Conservation (phyloP, 1,284 basidiomycete genomes). For the Kalmanozyma brasiliensis region DNA sequence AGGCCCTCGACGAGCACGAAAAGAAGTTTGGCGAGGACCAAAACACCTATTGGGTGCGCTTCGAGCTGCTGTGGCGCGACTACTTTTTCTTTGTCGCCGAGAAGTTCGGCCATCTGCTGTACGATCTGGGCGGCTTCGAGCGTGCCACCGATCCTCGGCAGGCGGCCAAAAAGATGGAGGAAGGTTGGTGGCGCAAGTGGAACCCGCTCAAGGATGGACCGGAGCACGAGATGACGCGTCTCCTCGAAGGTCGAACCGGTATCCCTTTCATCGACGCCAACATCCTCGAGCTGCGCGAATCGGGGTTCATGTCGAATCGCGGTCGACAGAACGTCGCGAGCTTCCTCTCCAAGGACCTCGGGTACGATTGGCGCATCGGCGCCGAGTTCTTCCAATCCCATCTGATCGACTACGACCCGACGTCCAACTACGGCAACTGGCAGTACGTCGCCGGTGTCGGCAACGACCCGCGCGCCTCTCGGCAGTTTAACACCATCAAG, state of each 20-base stretch:
- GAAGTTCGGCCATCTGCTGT: slow-evolving; percentile 69
- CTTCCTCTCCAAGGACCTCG: slow-evolving; percentile 71
- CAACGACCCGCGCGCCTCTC: slow-evolving; percentile 72
- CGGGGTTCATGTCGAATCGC: slow-evolving; percentile 69
- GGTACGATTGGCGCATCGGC: slow-evolving; percentile 72
- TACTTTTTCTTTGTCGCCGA: slow-evolving; percentile 71
- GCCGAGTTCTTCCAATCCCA: slow-evolving; percentile 73
- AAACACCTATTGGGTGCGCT: slow-evolving; percentile 71
- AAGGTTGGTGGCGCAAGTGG: slow-evolving; percentile 61
- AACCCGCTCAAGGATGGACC: slow-evolving; percentile 48
- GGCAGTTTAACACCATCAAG: slow-evolving; percentile 74
- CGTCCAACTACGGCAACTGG: slow-evolving; percentile 64
- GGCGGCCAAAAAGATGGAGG: slow-evolving; percentile 68
- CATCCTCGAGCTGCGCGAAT: slow-evolving; percentile 71
- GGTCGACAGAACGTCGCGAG: slow-evolving; percentile 73
- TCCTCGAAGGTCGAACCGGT: slow-evolving; percentile 72
- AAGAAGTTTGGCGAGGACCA: slow-evolving; percentile 67
- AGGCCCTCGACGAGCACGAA: slow-evolving; percentile 68
- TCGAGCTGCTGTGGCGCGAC: slow-evolving; percentile 73
- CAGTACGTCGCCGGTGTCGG: slow-evolving; percentile 71
- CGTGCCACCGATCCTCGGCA: slow-evolving; percentile 69
- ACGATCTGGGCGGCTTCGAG: slow-evolving; percentile 70
- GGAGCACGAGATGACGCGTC: slow-evolving; percentile 67
- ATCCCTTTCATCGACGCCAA: slow-evolving; percentile 73
- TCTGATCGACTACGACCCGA: slow-evolving; percentile 62